A percentile compares a stretch with the other conserved stretches of the same genome.
Evolutionary conservation across 2,329 filamentous ascomycete genomes (phyloP).

Genomic region (Scedosporium dehoogii): DNA sequence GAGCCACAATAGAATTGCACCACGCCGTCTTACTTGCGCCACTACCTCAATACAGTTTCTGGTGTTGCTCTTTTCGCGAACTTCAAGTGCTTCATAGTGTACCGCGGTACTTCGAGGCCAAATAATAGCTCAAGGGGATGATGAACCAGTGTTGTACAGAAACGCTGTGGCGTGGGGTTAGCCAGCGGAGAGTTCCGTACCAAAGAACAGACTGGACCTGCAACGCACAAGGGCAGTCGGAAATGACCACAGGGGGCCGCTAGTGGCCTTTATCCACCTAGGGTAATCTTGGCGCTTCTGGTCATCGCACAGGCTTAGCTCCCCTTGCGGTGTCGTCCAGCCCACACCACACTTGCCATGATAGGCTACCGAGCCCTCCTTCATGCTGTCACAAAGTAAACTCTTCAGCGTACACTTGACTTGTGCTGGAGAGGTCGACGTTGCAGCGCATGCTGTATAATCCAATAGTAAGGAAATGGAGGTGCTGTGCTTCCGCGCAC

Average conservation of each 20-base stretch:
- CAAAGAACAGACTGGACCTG: not conserved
- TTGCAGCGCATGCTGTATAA: not conserved
- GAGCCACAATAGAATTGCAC: not conserved
- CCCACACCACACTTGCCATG: not conserved
- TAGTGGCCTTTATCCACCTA: not conserved
- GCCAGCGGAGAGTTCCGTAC: constrained; percentile 1
- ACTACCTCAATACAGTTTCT: not conserved
- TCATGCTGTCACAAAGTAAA: not conserved
- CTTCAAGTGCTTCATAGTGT: not conserved
- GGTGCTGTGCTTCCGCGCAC: not conserved
- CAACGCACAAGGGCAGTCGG: not conserved
- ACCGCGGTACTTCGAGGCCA: not conserved
- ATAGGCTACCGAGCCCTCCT: not conserved
- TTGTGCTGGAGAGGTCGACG: not conserved
- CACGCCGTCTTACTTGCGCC: not conserved
- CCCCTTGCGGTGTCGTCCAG: too few species aligned
- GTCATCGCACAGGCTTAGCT: too few species aligned
- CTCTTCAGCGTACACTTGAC: not conserved
- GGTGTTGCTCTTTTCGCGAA: not conserved
- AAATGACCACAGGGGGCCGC: constrained; percentile 1
- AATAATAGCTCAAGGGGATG: not conserved
- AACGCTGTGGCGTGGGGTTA: not conserved
- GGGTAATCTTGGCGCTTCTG: not conserved
- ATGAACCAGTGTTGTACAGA: not conserved
- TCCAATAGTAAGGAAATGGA: not conserved